Percentiles rank a stretch among this genome's conserved stretches.
Evolutionary conservation across 805 yeast species (phyloP).

Genomic region (Metschnikowia cubensis): DNA sequence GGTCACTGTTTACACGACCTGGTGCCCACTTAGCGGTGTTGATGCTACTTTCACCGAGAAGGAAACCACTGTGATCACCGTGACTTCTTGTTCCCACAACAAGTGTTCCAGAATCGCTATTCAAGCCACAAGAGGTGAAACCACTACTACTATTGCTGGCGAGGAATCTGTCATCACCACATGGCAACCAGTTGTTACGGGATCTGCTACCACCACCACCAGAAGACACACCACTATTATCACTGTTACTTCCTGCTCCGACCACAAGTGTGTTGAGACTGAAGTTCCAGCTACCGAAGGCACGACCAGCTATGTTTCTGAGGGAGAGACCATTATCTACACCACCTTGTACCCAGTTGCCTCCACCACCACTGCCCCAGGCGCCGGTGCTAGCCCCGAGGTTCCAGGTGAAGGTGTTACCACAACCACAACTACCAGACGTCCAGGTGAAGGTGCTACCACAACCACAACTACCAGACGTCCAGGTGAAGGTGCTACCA

Average conservation of each 20-base stretch:
- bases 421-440: too few relatives aligned
- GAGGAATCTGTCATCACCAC: constrained; percentile 26
- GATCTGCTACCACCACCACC: constrained; percentile 14
- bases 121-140: constrained; percentile 32
- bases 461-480: background rate
- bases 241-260: constrained; percentile 11
- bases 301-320: constrained; percentile 16
- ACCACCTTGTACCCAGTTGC: constrained; percentile 22
- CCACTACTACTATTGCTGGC: constrained; percentile 21
- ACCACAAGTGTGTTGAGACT: constrained; percentile 12
- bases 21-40: constrained; percentile 29
- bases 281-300: constrained; percentile 15
- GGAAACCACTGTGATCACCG: constrained; percentile 25
- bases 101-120: constrained; percentile 14
- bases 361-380: constrained; percentile 4
- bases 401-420: constrained; percentile 1
- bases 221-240: constrained; percentile 15
- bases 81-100: constrained; percentile 19
- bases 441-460: background rate
- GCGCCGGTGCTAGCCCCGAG: background rate
- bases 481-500: too few relatives aligned
- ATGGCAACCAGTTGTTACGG: constrained; percentile 34
- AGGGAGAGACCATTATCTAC: constrained; percentile 19
- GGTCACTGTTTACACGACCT: constrained; percentile 28
- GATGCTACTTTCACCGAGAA: constrained; percentile 13